Percentiles rank a stretch among this genome's conserved stretches.
These are phyloP conservation scores for Dianthus caryophyllus DNA, from an alignment of 148 eudicot genomes.

Conservation along the genomic window DNA sequence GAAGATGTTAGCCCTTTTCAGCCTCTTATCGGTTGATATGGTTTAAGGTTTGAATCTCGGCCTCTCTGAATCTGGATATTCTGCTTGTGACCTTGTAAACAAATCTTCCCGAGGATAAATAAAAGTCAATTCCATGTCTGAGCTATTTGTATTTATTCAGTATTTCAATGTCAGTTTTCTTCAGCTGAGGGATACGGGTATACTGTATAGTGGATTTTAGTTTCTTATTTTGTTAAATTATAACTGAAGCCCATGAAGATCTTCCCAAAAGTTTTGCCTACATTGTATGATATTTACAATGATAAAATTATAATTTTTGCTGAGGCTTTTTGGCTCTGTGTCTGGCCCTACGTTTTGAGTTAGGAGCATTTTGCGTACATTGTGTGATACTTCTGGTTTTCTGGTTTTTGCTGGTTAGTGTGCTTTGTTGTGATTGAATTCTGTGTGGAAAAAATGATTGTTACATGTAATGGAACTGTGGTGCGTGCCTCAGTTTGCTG, in stretches of 20 bases:
- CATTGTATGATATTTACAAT: slow-evolving; percentile 30
- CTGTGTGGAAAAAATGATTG: not conserved
- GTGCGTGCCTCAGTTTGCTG: not conserved
- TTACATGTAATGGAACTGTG: too few species aligned
- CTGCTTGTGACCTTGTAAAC: too few species aligned
- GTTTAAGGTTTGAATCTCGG: too few species aligned
- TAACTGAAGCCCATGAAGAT: slow-evolving; percentile 2
- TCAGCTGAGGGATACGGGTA: too few species aligned
- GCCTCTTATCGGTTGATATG: too few species aligned
- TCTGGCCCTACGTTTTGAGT: not conserved
- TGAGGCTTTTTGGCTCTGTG: slow-evolving; percentile 13
- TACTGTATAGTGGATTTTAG: not conserved
- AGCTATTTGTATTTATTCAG: not conserved
- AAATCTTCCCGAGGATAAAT: too few species aligned
- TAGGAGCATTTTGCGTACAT: too few species aligned
- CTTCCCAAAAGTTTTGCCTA: slow-evolving; percentile 24
- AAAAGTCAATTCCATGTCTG: too few species aligned
- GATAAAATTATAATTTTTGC: not conserved
- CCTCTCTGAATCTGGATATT: too few species aligned
- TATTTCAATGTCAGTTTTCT: too few species aligned
- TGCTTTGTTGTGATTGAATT: not conserved
- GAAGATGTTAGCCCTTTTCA: too few species aligned
- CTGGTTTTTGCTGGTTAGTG: not conserved
- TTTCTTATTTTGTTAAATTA: not conserved
- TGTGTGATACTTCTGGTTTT: too few species aligned